Percentiles rank a stretch among this genome's conserved stretches.
Evolutionary conservation across 2,329 filamentous ascomycete genomes (phyloP).

Genomic region (Aulographum hederae): DNA sequence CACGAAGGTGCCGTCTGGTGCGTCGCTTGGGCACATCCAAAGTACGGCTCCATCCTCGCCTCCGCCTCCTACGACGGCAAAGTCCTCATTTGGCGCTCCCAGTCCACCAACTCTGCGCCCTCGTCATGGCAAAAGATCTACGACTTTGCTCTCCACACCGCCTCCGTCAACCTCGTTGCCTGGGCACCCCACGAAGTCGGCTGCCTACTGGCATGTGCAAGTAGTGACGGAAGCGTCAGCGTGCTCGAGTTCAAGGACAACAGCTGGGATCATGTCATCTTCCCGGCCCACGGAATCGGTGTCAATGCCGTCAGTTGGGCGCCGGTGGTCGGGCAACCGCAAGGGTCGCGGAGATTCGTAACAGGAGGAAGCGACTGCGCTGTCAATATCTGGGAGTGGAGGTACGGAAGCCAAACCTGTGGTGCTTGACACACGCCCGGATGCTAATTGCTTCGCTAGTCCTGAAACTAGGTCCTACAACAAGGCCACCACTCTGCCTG

Average conservation of each 20-base stretch:
- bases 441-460: constrained; percentile 1
- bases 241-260: constrained; percentile 97
- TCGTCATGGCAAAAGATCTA: constrained; percentile 61
- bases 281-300: constrained; percentile 80
- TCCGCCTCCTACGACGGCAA: constrained; percentile 94
- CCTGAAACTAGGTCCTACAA: constrained; percentile 33
- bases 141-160: constrained; percentile 85
- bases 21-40: constrained; percentile 90
- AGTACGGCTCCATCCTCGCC: constrained; percentile 94
- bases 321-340: constrained; percentile 66
- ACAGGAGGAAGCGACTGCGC: constrained; percentile 89
- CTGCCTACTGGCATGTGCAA: constrained; percentile 86
- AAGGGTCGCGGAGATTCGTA: constrained; percentile 74
- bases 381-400: constrained; percentile 85
- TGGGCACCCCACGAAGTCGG: constrained; percentile 97
- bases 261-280: constrained; percentile 74
- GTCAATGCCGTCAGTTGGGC: constrained; percentile 96
- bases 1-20: constrained; percentile 98
- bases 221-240: constrained; percentile 80
- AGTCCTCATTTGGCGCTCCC: constrained; percentile 96
- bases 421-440: too few species aligned
- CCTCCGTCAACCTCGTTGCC: constrained; percentile 87
- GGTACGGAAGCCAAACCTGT: constrained; percentile 28
- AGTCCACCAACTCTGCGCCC: constrained; percentile 41
- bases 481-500: constrained; percentile 38